A percentile compares a stretch with the other conserved stretches of the same genome.
These are phyloP conservation scores for Fragilaria crotonensis DNA, from an alignment of 108 stramenopile genomes.

Conservation along the genomic window DNA sequence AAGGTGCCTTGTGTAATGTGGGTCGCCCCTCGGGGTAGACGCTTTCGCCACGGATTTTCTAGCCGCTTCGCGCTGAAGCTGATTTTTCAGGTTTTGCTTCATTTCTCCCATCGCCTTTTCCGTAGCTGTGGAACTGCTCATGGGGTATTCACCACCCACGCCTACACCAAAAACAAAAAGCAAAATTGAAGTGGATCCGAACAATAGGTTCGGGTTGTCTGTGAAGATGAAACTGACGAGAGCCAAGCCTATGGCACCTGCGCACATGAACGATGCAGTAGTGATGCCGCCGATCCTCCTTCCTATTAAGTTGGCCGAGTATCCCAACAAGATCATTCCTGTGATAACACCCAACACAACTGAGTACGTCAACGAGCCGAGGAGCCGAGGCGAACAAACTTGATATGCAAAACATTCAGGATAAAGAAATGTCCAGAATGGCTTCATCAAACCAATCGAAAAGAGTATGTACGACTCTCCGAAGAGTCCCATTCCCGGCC, in stretches of 20 bases:
- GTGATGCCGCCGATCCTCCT: conserved; percentile 45
- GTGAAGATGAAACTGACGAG: background rate
- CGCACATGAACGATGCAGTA: conserved; percentile 49
- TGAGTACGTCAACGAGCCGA: conserved; percentile 39
- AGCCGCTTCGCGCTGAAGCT: background rate
- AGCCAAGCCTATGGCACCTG: conserved; percentile 19
- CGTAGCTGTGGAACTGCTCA: conserved; percentile 43
- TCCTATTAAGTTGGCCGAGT: conserved; percentile 37
- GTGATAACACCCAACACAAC: conserved; percentile 57
- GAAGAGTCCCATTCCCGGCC: conserved; percentile 74
- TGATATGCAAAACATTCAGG: conserved; percentile 24
- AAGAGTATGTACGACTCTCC: conserved; percentile 79
- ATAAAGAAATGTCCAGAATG: conserved; percentile 51
- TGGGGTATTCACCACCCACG: conserved; percentile 73
- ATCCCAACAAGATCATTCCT: conserved; percentile 58
- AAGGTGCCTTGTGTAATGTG: too few relatives aligned
- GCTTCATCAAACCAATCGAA: conserved; percentile 56
- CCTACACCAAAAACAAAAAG: conserved; percentile 66
- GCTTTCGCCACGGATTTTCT: too few relatives aligned
- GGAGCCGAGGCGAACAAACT: conserved; percentile 15
- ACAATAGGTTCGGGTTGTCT: conserved; percentile 4
- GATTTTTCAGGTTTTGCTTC: conserved; percentile 1
- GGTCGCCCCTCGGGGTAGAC: too few relatives aligned
- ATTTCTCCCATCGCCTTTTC: conserved; percentile 47
- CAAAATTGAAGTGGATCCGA: conserved; percentile 23